Evolutionary conservation across 2,329 filamentous ascomycete genomes (phyloP), one percentile per base, ranked within the genome.

Genomic region (Lachnellula subtilissima): DNA sequence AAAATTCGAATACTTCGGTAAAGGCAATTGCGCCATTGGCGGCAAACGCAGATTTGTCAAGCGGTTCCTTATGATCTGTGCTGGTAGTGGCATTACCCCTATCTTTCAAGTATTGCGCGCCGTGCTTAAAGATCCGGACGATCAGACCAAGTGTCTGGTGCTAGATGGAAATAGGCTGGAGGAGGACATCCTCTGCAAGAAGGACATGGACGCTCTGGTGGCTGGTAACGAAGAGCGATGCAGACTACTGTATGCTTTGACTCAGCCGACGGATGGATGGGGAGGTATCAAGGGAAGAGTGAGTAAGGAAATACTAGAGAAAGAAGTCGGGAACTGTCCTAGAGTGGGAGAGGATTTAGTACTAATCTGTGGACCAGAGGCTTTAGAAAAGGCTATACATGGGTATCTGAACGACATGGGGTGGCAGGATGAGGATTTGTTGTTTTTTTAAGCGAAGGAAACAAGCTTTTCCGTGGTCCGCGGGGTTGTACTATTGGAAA

Each of bases 41-140:
- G 81, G 81, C 0, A 77, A 75, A 19, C 70, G 76, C 55, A 75
- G 85, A 9, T 72, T 64, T 0, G 81, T 95, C 1, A 81, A 79
- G 52, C 80, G 79, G 12, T 90, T 96, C 70, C 77, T 88, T 68
- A 96, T 96, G 91, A 85, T 96, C 35, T 94, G 89, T 64, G 92
- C 82, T 14, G 92, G 92, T 5, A 89, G 84, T n/a, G 92, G 92
- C 0, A 88, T 97, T 66, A 96, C 92, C n/a, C 92, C 92, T 0
- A 89, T 96, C 61, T 94, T 86, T 69, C 89, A 94, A 67, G 88
- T 96, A 3, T 75, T 95, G 52, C 78, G 89, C 6, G 87, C 89
- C 0, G 82, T 95, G 0, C 80, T 91, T 70, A 76, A 80, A 47
- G 83, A 93, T 60, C 64, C 69, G 1, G 69, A 75, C 0, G 89